Conservation (phyloP, 225 moss, liverwort and hornwort genomes). For the Bryum argenteum region DNA sequence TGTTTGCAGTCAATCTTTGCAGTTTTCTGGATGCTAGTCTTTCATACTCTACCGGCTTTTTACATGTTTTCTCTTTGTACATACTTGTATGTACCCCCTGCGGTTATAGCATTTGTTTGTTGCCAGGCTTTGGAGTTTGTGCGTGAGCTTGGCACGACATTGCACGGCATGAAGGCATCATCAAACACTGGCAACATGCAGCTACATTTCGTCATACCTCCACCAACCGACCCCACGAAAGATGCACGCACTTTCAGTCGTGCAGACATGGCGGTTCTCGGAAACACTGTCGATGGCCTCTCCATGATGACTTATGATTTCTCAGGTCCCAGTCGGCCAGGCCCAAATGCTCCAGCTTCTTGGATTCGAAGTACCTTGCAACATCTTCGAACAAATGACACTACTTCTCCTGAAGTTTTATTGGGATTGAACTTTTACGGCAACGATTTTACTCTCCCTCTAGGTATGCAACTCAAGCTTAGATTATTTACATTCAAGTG, state of each 20-base stretch:
- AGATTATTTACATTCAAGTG: too few relatives aligned
- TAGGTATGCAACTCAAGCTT: constrained; percentile 51
- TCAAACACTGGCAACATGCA: constrained; percentile 55
- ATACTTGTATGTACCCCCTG: not conserved
- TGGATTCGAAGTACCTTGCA: constrained; percentile 74
- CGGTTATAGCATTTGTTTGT: too few relatives aligned
- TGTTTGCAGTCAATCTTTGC: constrained; percentile 2
- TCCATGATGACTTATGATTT: constrained; percentile 97
- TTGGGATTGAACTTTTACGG: constrained; percentile 92
- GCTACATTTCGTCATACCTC: constrained; percentile 86
- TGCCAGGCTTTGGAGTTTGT: constrained; percentile 87
- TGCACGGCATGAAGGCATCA: constrained; percentile 64
- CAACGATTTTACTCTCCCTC: constrained; percentile 80
- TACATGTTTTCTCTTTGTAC: not conserved
- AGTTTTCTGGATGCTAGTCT: not conserved
- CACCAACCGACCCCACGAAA: constrained; percentile 51
- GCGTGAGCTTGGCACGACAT: constrained; percentile 61
- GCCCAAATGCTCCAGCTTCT: constrained; percentile 86
- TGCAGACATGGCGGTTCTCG: constrained; percentile 65
- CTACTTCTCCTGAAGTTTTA: constrained; percentile 48
- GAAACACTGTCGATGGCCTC: constrained; percentile 73
- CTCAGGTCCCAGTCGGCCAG: constrained; percentile 78
- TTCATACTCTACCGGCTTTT: not conserved
- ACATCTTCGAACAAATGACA: constrained; percentile 37
- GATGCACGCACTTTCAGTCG: constrained; percentile 61